phyloP scores from a whole-genome alignment of 192 early-diverging fungal genomes.

The Phlyctochytrium planicorne region DNA sequence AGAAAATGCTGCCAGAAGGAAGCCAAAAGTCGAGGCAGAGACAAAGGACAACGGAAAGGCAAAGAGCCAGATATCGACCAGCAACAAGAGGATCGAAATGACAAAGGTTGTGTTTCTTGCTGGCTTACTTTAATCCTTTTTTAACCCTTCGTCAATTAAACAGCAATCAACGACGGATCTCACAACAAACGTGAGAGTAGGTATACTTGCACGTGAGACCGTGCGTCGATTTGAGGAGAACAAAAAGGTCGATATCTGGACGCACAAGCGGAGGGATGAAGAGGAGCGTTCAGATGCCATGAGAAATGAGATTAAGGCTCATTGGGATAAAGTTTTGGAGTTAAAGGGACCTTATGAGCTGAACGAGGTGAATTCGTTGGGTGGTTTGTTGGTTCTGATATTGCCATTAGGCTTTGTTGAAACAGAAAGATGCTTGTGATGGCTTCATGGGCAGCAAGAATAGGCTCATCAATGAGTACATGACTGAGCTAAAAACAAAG shows the following conservation, averaged over 20 bases:
- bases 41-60: slow-evolving; percentile 40
- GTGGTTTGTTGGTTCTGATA: slow-evolving; percentile 5
- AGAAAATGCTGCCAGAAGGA: slow-evolving; percentile 24
- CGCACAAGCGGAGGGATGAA: slow-evolving; percentile 39
- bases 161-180: slow-evolving; percentile 34
- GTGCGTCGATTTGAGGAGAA: slow-evolving; percentile 47
- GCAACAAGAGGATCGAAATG: slow-evolving; percentile 40
- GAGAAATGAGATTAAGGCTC: slow-evolving; percentile 29
- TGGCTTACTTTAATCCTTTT: not conserved
- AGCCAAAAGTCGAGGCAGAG: slow-evolving; percentile 42
- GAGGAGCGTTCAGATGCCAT: slow-evolving; percentile 17
- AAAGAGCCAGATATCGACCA: slow-evolving; percentile 34
- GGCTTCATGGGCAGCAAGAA: slow-evolving; percentile 46
- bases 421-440: slow-evolving; percentile 49
- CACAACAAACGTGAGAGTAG: slow-evolving; percentile 47
- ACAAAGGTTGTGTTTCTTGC: slow-evolving; percentile 28
- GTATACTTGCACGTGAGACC: slow-evolving; percentile 45
- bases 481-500: slow-evolving; percentile 51
- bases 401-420: slow-evolving; percentile 37
- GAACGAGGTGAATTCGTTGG: slow-evolving; percentile 28
- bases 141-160: not conserved
- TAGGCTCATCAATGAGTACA: slow-evolving; percentile 51
- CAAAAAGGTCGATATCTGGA: slow-evolving; percentile 42
- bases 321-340: slow-evolving; percentile 38
- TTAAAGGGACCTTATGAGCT: slow-evolving; percentile 44